Base-by-base conservation (phyloP, 2,329 filamentous ascomycete species). In the Macroventuria anomochaeta region DNA sequence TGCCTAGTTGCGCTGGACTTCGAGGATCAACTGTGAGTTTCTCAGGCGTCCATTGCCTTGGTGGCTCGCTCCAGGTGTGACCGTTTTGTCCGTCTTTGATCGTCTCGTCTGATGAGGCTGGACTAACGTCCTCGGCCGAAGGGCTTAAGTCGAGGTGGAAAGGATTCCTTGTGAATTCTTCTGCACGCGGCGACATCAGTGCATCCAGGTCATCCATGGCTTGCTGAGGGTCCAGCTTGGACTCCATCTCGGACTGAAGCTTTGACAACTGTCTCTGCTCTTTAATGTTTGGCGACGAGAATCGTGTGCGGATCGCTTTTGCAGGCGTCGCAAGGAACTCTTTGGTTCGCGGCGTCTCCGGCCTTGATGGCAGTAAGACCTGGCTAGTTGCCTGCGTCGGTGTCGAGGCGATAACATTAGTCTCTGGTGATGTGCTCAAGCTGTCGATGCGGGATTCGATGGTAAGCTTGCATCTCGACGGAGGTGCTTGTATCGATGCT, bases 1-100 rank as follows among this genome's bases (percentile, higher is more conserved):
- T 88, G 32, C 89, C 89, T 65, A 84, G 85, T 11, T 88, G 89
- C 0, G 88, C 87, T 13, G 89, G 89, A 70, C 89, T 92, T 63
- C 90, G 79, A 12, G 90, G 90, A 68, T 93, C 80, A 10, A 83
- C 81, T 51, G 87, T 85, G 78, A 76, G 15, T 81, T 83, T 47
- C 80, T 87, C 69, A 82, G 87, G 42, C 82, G 73, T 26, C 78
- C 79, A 62, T 49, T 65, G 63, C 23, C 57, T 61, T 33, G 56
- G 56, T 15, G 68, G 63, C 10, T 69, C 63, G 25, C 58, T 67
- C 67, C 64, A 70, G 6, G 64, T 61, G 18, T 68, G 59, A 15
- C 61, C 61, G 17, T 67, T 67, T 42, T 65, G 67, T 32, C 48
- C 63, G 39, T 68, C 68, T 41, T 62, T 72, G 60, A 73, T 61